These are phyloP conservation scores for Colletotrichum cordylinicola DNA, from an alignment of 2,329 filamentous ascomycete species.

Conservation along the genomic window DNA sequence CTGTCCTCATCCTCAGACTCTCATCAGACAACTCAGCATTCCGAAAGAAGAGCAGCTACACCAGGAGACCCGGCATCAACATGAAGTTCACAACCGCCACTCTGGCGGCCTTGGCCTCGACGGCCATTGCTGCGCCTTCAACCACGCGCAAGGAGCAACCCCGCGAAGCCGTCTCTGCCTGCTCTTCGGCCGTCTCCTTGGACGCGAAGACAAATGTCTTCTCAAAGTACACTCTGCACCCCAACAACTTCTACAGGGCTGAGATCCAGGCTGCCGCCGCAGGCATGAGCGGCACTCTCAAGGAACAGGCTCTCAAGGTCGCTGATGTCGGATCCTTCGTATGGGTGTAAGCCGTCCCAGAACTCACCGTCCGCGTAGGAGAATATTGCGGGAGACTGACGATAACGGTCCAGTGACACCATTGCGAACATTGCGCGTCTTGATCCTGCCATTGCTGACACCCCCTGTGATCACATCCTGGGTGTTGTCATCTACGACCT, in stretches of 20 bases:
- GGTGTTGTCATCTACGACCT: conserved; percentile 67
- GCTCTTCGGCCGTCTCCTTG: conserved; percentile 40
- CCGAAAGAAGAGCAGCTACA: background rate
- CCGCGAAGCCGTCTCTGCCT: conserved; percentile 33
- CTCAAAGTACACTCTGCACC: conserved; percentile 42
- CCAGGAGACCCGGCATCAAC: conserved; percentile 17
- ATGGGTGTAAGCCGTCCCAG: conserved; percentile 36
- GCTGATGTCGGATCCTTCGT: conserved; percentile 45
- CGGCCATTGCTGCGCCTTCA: conserved; percentile 37
- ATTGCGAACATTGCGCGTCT: conserved; percentile 42
- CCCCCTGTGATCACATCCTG: conserved; percentile 43
- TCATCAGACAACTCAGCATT: background rate
- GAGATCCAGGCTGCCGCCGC: conserved; percentile 41
- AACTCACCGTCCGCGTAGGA: no score
- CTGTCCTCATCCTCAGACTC: no score
- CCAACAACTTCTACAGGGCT: conserved; percentile 39
- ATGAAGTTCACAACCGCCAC: conserved; percentile 43
- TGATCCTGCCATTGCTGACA: conserved; percentile 39
- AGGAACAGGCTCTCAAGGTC: conserved; percentile 35
- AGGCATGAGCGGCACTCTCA: conserved; percentile 34
- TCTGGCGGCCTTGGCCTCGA: conserved; percentile 38
- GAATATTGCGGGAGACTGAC: background rate
- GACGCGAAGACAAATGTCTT: conserved; percentile 44
- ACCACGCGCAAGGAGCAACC: conserved; percentile 30
- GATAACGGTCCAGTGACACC: conserved; percentile 33